These are phyloP conservation scores for Paraurostyla sp. DNA, from an alignment of 73 alveolate species.

Conservation along the genomic window DNA sequence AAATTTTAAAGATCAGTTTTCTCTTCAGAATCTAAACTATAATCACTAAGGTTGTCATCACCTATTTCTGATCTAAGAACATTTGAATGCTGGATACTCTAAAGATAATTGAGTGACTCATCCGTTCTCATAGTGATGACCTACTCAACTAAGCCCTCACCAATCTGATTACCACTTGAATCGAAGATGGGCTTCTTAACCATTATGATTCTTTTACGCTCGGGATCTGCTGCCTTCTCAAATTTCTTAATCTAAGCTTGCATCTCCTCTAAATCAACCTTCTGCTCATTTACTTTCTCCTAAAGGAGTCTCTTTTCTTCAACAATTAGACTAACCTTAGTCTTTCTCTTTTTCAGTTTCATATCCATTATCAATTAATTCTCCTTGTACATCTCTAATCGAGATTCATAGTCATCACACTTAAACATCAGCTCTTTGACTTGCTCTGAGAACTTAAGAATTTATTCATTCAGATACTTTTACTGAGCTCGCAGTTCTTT, in stretches of 20 bases:
- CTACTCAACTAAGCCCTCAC: slow-evolving; percentile 43
- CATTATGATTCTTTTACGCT: neutral
- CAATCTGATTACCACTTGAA: neutral
- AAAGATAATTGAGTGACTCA: slow-evolving; percentile 12
- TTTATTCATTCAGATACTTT: slow-evolving; percentile 12
- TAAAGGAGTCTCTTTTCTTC: neutral
- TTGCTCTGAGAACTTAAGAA: slow-evolving; percentile 4
- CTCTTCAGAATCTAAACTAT: slow-evolving; percentile 26
- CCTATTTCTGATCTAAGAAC: neutral
- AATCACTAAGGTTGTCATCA: neutral
- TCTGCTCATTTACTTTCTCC: neutral
- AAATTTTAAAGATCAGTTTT: neutral
- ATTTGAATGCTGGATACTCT: slow-evolving; percentile 27
- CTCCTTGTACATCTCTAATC: slow-evolving; percentile 38
- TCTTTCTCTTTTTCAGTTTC: slow-evolving; percentile 6
- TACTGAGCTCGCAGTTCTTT: neutral
- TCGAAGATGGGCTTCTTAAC: slow-evolving; percentile 52
- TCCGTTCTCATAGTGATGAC: slow-evolving; percentile 50
- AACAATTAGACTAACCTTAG: neutral
- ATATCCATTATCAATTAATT: neutral
- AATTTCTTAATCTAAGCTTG: neutral
- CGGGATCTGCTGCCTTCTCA: neutral
- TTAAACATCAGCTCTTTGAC: slow-evolving; percentile 28
- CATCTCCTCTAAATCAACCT: neutral
- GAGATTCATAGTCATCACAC: slow-evolving; percentile 10